These are phyloP conservation scores for Phytomonas sp. DNA, from an alignment of 208 protist genomes.

Conservation along the genomic window DNA sequence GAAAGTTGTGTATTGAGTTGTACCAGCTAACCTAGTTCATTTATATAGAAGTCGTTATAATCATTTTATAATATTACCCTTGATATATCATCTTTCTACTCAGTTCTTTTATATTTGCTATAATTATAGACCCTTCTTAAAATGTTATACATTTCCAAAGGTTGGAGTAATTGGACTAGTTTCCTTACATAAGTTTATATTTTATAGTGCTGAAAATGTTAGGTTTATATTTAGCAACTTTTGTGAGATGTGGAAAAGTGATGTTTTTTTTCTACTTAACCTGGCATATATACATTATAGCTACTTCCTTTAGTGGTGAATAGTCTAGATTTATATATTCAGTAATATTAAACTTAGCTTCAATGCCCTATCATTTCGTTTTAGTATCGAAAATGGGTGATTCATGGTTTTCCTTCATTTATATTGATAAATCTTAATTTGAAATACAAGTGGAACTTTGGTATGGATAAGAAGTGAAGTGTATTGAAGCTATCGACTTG, in stretches of 20 bases:
- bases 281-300: neutral
- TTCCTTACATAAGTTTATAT: neutral
- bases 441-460: too few relatives aligned
- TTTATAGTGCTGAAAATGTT: neutral
- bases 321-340: neutral
- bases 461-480: neutral
- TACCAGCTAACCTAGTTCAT: neutral
- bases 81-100: neutral
- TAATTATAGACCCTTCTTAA: neutral
- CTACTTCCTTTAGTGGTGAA: neutral
- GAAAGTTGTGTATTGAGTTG: neutral
- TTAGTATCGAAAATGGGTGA: conserved; percentile 2
- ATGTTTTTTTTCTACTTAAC: too few relatives aligned
- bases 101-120: neutral
- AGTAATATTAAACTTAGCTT: neutral
- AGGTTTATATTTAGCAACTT: neutral
- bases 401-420: conserved; percentile 2
- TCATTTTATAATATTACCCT: neutral
- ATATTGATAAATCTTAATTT: too few relatives aligned
- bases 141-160: neutral
- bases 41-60: neutral
- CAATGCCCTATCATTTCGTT: neutral
- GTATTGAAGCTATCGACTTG: neutral
- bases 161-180: neutral
- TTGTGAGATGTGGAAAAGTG: too few relatives aligned